phyloP scores from a whole-genome alignment of 768 basidiomycete species.

The Mycena olivaceomarginata region DNA sequence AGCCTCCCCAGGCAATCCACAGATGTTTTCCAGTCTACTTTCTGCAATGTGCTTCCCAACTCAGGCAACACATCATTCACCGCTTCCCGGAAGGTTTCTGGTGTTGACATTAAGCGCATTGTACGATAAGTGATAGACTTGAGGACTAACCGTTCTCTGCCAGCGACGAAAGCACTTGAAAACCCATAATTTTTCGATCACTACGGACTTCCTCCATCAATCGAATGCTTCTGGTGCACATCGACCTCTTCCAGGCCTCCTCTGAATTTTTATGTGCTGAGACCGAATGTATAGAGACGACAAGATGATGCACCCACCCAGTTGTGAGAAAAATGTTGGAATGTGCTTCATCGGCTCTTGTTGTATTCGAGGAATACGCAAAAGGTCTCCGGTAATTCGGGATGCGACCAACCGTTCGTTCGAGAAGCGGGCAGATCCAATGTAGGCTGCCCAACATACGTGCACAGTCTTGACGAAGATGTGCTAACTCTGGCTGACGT shows the following conservation, averaged over 20 bases:
- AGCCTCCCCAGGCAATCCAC: conserved; percentile 10
- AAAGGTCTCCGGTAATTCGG: not conserved
- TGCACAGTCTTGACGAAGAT: conserved; percentile 20
- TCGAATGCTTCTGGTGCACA: conserved; percentile 15
- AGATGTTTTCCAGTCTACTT: conserved; percentile 12
- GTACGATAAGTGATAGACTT: too few species aligned
- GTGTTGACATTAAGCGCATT: not conserved
- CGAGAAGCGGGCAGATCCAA: conserved; percentile 1
- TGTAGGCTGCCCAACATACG: conserved; percentile 14
- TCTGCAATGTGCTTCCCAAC: not conserved
- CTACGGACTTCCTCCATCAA: not conserved
- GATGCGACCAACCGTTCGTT: not conserved
- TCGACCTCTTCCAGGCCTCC: conserved; percentile 9
- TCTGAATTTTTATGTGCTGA: not conserved
- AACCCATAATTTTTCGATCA: not conserved
- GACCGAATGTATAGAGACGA: not conserved
- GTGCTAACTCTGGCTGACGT: not conserved
- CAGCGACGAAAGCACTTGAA: not conserved
- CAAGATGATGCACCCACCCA: not conserved
- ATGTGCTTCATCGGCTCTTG: not conserved
- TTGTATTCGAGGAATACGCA: not conserved
- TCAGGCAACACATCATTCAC: not conserved
- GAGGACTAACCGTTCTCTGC: conserved; percentile 5
- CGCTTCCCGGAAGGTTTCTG: conserved; percentile 1
- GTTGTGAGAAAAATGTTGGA: not conserved